Evolutionary conservation across 1,284 basidiomycete species (phyloP), one percentile per base, ranked within the genome.

Genomic region (Trametes hirsuta): DNA sequence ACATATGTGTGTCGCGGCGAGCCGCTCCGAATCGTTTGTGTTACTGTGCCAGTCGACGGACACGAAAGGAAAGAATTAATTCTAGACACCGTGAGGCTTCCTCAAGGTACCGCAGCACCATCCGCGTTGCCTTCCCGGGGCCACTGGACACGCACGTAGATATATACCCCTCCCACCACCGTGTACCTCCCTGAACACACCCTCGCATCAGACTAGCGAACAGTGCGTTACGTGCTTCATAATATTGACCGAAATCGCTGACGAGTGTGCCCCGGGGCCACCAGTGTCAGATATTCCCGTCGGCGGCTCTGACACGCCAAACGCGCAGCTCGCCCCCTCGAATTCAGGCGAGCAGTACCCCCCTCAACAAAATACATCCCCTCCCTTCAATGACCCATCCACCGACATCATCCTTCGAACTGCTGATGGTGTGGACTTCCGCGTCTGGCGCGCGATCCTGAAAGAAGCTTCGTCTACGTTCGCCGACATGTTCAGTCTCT

Each of bases 351-450:
- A 42, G 41, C 1, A 25, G 30, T 10, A 8, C 47, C 14, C 15
- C 10, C 22, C 21, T 1, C 25, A 21, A 15, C 15, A 4, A 8
- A 8, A 9, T 6, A 21, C 49, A 8, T 15, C 49, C 25, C 6
- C 18, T 3, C 65, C 73, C 0, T 69, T 67, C 57, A 35, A 66
- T 53, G 59, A 39, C 12, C 21, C 53, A 0, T 52, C 56, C 39
- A 65, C 69, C 14, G 68, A 70, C 35, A 18, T 65, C 30, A 51
- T 65, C 6, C 44, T 70, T 5, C 59, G 53, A 8, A 57, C 62
- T 3, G 25, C 37, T 2, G 65, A 69, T 22, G 9, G 39, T 8
- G 55, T 64, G 34, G 47, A 66, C 6, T 69, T 70, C 47, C 54
- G 47, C 45, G 65, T 66, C 18, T 60, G 58, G 42, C 35, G 58